phyloP scores from a whole-genome alignment of 805 yeast species.

The Dipodascopsis uninucleata region DNA sequence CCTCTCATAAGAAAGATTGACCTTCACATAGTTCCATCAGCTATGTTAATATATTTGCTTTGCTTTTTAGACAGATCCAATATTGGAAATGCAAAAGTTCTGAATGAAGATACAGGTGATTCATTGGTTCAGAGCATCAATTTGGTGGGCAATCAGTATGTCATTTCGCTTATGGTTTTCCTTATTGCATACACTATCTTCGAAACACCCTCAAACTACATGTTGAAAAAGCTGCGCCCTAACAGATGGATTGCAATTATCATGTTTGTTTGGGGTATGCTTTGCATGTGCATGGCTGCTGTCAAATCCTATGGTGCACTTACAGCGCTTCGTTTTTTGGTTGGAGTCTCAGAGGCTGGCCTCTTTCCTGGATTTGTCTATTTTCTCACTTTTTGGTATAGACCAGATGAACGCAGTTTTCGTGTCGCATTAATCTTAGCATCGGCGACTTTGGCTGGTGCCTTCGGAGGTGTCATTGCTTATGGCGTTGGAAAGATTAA shows the following conservation, averaged over 20 bases:
- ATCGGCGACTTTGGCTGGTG: slow-evolving; percentile 39
- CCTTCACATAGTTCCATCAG: slow-evolving; percentile 11
- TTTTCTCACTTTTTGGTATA: slow-evolving; percentile 40
- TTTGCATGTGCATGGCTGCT: slow-evolving; percentile 35
- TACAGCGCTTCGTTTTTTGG: slow-evolving; percentile 35
- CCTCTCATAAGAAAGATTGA: slow-evolving; percentile 20
- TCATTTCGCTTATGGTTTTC: slow-evolving; percentile 41
- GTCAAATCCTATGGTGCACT: slow-evolving; percentile 31
- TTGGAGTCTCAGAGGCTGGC: slow-evolving; percentile 40
- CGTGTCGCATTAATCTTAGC: slow-evolving; percentile 42
- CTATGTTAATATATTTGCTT: slow-evolving; percentile 44
- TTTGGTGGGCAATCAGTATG: slow-evolving; percentile 43
- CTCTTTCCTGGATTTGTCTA: slow-evolving; percentile 40
- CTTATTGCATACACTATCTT: slow-evolving; percentile 29
- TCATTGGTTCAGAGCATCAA: slow-evolving; percentile 33
- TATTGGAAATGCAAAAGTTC: slow-evolving; percentile 50
- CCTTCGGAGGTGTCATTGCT: slow-evolving; percentile 40
- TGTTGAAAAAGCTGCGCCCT: slow-evolving; percentile 52
- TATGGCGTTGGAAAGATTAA: slow-evolving; percentile 32
- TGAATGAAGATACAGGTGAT: slow-evolving; percentile 34
- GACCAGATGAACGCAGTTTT: slow-evolving; percentile 40
- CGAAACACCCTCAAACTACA: slow-evolving; percentile 56
- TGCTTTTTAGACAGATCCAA: slow-evolving; percentile 52
- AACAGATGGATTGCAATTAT: slow-evolving; percentile 46
- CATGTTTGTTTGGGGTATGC: slow-evolving; percentile 36